Percentiles rank a stretch among this genome's conserved stretches.
phyloP scores from a whole-genome alignment of 2,329 filamentous ascomycete species.

The Fusarium sp. region DNA sequence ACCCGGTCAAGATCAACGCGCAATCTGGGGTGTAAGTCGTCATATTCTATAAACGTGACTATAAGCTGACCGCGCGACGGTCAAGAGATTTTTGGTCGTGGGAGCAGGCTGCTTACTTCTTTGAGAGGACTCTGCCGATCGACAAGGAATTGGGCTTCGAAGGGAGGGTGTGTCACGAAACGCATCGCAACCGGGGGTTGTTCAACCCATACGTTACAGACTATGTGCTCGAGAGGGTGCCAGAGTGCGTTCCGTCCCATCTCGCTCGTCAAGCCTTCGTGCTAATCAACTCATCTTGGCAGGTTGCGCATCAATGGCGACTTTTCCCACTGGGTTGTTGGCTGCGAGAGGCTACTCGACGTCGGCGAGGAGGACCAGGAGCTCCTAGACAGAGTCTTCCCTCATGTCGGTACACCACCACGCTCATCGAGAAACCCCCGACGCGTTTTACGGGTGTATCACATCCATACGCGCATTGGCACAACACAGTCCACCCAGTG shows the following conservation, averaged over 20 bases:
- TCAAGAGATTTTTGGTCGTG: background rate
- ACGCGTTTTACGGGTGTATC: conserved; percentile 43
- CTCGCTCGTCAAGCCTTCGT: too few species aligned
- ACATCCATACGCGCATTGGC: conserved; percentile 52
- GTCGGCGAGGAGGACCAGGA: background rate
- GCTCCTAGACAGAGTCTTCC: background rate
- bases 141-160: background rate
- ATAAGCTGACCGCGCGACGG: background rate
- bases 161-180: background rate
- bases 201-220: background rate
- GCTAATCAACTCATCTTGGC: background rate
- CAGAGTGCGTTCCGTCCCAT: background rate
- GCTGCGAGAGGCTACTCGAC: background rate
- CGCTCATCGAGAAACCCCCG: background rate
- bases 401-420: background rate
- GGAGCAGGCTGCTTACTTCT: background rate
- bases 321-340: background rate
- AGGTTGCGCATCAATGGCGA: background rate
- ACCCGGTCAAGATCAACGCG: conserved; percentile 19
- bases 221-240: background rate
- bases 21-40: conserved; percentile 9
- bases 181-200: background rate
- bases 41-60: fast-evolving
- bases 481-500: conserved; percentile 54
- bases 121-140: background rate